Evolutionary conservation across 352 stramenopile genomes (phyloP).

Genomic region (Phytopythium ostracodes): DNA sequence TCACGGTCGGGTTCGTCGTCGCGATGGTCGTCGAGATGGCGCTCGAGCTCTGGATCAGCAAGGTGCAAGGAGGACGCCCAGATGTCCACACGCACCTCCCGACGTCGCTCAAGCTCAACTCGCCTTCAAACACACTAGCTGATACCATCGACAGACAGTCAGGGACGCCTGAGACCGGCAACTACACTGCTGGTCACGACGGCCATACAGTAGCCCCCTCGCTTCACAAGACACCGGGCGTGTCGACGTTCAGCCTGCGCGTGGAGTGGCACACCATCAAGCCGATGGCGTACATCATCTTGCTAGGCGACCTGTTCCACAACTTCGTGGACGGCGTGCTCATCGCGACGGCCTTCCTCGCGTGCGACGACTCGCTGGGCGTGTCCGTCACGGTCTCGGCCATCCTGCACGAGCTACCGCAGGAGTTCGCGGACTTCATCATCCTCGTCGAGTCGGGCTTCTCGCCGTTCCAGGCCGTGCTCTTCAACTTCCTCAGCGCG

Average conservation of each 20-base stretch:
- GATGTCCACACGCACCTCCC: conserved; percentile 14
- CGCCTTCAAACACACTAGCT: conserved; percentile 1
- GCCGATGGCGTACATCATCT: conserved; percentile 62
- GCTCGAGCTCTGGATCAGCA: conserved; percentile 34
- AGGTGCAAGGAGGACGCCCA: conserved; percentile 18
- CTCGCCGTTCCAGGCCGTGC: conserved; percentile 46
- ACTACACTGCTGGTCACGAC: conserved; percentile 16
- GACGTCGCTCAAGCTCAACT: conserved; percentile 23
- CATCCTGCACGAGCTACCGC: conserved; percentile 83
- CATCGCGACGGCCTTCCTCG: conserved; percentile 48
- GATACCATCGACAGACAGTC: conserved; percentile 18
- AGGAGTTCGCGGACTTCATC: conserved; percentile 87
- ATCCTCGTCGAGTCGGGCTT: conserved; percentile 76
- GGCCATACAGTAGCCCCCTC: conserved; percentile 3
- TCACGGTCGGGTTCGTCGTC: conserved; percentile 64
- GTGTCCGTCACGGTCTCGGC: conserved; percentile 60
- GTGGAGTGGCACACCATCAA: conserved; percentile 40
- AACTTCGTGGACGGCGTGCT: conserved; percentile 89
- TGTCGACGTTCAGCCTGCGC: conserved; percentile 21
- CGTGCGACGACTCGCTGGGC: conserved; percentile 38
- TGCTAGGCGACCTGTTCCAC: conserved; percentile 84
- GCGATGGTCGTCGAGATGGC: conserved; percentile 56
- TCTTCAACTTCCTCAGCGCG: conserved; percentile 83
- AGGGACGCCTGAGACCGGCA: conserved; percentile 15
- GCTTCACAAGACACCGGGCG: conserved; percentile 13